Evolutionary conservation across 2,329 filamentous ascomycete genomes (phyloP).

Genomic region (Ophiocordyceps camponoti-rufipedis): DNA sequence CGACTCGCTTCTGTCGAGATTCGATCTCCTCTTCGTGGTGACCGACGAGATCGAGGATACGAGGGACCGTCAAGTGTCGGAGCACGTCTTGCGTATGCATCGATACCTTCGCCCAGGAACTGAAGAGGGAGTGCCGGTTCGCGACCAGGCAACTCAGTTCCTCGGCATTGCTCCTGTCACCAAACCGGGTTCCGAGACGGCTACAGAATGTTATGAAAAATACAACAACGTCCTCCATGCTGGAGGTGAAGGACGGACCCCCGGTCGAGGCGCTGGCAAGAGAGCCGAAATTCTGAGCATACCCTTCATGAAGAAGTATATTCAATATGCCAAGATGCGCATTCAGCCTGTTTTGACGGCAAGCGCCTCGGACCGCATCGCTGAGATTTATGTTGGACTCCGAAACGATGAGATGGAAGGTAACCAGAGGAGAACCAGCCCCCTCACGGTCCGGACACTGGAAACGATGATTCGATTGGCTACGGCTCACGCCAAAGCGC

Average conservation of each 20-base stretch:
- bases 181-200: constrained; percentile 51
- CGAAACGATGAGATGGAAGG: constrained; percentile 92
- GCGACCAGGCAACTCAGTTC: constrained; percentile 69
- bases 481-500: constrained; percentile 97
- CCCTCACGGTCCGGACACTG: constrained; percentile 87
- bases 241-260: constrained; percentile 55
- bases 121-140: constrained; percentile 86
- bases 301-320: constrained; percentile 98
- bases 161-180: constrained; percentile 76
- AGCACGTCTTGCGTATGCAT: constrained; percentile 98
- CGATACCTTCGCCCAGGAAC: constrained; percentile 81
- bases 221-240: constrained; percentile 92
- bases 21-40: constrained; percentile 96
- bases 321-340: constrained; percentile 89
- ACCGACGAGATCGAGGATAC: constrained; percentile 90
- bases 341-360: constrained; percentile 82
- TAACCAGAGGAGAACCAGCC: constrained; percentile 91
- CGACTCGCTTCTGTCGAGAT: constrained; percentile 97
- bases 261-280: constrained; percentile 55
- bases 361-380: constrained; percentile 80
- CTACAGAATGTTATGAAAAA: constrained; percentile 87
- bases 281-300: constrained; percentile 84
- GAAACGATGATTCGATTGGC: constrained; percentile 96
- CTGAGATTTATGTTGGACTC: constrained; percentile 76
- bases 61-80: constrained; percentile 76